phyloP scores from a whole-genome alignment of 2,329 filamentous ascomycete species.

The Penicillium sp. region DNA sequence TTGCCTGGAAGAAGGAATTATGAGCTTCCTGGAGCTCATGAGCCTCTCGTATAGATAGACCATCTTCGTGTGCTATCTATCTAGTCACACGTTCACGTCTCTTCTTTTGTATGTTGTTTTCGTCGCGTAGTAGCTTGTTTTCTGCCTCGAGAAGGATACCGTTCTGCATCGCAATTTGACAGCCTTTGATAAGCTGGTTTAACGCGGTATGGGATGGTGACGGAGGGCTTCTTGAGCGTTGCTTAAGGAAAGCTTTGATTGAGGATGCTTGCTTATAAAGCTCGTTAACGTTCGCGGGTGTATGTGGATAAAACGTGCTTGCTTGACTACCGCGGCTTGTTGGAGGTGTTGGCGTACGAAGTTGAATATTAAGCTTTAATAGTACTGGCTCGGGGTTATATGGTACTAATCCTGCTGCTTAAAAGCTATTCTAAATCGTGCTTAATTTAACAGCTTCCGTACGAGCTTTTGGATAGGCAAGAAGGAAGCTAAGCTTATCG shows the following conservation, averaged over 20 bases:
- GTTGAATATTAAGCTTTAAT: not conserved
- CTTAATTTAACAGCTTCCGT: too few relatives aligned
- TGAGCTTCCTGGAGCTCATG: too few relatives aligned
- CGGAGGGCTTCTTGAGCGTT: not conserved
- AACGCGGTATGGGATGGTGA: not conserved
- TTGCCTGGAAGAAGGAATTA: too few relatives aligned
- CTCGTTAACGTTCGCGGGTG: not conserved
- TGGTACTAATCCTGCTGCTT: not conserved
- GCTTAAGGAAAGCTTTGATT: not conserved
- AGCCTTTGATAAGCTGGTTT: not conserved
- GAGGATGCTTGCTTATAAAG: not conserved
- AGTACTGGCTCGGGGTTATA: not conserved
- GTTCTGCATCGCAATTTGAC: not conserved
- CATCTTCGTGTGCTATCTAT: too few relatives aligned
- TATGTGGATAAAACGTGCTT: not conserved
- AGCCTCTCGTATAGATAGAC: too few relatives aligned
- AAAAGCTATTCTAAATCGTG: not conserved
- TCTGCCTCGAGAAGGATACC: not conserved
- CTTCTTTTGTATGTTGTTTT: too few relatives aligned
- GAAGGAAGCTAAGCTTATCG: too few relatives aligned
- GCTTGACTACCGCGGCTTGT: too few relatives aligned
- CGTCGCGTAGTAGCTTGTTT: not conserved
- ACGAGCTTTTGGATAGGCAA: too few relatives aligned
- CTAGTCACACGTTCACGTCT: too few relatives aligned
- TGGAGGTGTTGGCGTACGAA: not conserved